These are phyloP conservation scores for Podochytrium sp. DNA, from an alignment of 192 early-diverging fungal species.

Conservation along the genomic window DNA sequence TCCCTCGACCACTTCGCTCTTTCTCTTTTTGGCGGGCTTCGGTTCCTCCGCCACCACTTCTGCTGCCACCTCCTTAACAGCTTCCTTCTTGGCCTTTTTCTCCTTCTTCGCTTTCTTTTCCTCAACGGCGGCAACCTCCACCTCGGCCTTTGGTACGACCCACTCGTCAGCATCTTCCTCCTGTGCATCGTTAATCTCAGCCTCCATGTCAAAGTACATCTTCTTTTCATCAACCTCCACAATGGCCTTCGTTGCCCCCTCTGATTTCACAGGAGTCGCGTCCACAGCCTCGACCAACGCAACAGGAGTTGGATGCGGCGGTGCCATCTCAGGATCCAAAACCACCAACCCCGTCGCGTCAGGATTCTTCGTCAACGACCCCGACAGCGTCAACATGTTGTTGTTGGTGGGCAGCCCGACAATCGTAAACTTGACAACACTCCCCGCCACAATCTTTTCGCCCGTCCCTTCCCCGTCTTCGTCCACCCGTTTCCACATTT, in stretches of 20 bases:
- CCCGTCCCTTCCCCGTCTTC: conserved; percentile 30
- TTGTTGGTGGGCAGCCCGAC: conserved; percentile 76
- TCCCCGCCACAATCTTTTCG: conserved; percentile 61
- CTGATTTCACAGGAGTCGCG: conserved; percentile 1
- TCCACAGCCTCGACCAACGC: not conserved
- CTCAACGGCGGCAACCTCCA: not conserved
- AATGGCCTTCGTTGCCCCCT: conserved; percentile 19
- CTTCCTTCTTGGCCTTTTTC: not conserved
- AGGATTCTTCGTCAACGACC: conserved; percentile 60
- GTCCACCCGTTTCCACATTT: conserved; percentile 30
- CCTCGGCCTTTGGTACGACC: not conserved
- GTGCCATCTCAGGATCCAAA: conserved; percentile 11
- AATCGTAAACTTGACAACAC: conserved; percentile 72
- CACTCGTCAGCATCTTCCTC: conserved; percentile 16
- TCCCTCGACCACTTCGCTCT: not conserved
- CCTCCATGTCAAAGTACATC: conserved; percentile 23
- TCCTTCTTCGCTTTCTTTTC: conserved; percentile 14
- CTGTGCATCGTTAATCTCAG: conserved; percentile 14
- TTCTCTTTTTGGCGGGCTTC: not conserved
- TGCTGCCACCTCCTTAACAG: not conserved
- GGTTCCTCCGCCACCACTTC: not conserved
- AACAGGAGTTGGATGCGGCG: conserved; percentile 30
- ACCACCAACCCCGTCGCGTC: conserved; percentile 39
- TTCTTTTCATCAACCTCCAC: conserved; percentile 8
- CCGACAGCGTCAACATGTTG: conserved; percentile 82